phyloP scores from a whole-genome alignment of 139 green algal genomes.

The Protoeuglena noctilucae region DNA sequence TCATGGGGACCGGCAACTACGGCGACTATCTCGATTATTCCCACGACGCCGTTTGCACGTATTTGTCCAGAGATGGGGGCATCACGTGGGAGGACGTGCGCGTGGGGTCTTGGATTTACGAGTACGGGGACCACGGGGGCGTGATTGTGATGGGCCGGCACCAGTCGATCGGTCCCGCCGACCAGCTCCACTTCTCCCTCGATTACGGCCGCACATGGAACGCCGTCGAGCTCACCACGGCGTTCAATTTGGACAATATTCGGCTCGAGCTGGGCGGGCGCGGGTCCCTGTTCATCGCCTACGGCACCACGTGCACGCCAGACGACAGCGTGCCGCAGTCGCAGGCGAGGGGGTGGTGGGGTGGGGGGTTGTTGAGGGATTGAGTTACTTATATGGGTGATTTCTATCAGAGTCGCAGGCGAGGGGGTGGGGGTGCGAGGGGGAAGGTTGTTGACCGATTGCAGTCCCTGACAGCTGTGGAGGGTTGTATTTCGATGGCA shows the following conservation, averaged over 20 bases:
- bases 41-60: constrained; percentile 57
- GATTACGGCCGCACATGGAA: constrained; percentile 78
- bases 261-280: constrained; percentile 49
- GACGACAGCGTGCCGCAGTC: neutral
- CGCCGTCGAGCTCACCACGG: constrained; percentile 36
- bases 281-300: constrained; percentile 58
- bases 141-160: constrained; percentile 68
- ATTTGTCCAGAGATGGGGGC: constrained; percentile 67
- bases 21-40: constrained; percentile 25
- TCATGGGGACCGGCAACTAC: constrained; percentile 78
- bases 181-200: constrained; percentile 44
- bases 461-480: no score
- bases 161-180: constrained; percentile 16
- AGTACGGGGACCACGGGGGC: constrained; percentile 82
- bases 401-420: no score
- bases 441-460: neutral
- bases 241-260: constrained; percentile 82
- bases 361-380: neutral
- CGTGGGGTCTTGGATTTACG: constrained; percentile 61
- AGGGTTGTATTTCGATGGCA: no score
- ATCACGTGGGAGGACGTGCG: constrained; percentile 72
- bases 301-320: constrained; percentile 27
- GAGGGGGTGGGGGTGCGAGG: neutral
- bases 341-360: neutral
- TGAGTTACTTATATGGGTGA: no score